Base-by-base conservation (phyloP, 495 filamentous ascomycete species). In the Annulohypoxylon nitens region DNA sequence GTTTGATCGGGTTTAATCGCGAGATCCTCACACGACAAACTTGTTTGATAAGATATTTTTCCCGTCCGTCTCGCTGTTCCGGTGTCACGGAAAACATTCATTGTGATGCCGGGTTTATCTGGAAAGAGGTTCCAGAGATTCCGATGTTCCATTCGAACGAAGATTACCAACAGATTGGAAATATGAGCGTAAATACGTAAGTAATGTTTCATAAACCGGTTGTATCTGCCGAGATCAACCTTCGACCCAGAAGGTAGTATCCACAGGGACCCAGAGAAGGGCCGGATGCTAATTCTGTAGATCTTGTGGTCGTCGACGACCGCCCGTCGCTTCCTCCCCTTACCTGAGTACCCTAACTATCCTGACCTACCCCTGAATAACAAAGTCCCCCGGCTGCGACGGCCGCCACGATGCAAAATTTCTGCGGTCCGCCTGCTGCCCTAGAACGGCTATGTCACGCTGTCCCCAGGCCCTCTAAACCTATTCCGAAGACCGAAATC, bases 201-300 rank as follows among this genome's bases (percentile, higher is more conserved):
- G 33, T 20, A 37, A 37, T 34, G 33, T 25, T 33, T 16, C 14
- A 36, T 33, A 20, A 36, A 16, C 33, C 53, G 30, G 30, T 20
- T 16, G 53, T 33, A 57, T 57, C 53, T 36, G 53, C 53, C 53
- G 53, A 36, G 53, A 57, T 34, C 50, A 37, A 37, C 53, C 20
- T 33, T 37, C n/a, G 53, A 57, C 33, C 53, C 53, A 57, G 53
- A n/a, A 37, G 14, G 30, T 14, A n/a, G 53, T 57, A 57, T 37
- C 53, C 53, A 57, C 53, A 8, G 16, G 25, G 53, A 57, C 53
- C 53, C 53, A 57, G 53, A 57, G 53, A 57, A 57, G 53, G 53
- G 53, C 53, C 53, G 53, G 53, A 57, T 36, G 53, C 30, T 20
- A 34, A 54, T 1, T 26, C 33, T 57, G 53, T n/a, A 57, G 25